Conservation (phyloP, 31 red algal species). For the Odonthalia washingtoniensis region DNA sequence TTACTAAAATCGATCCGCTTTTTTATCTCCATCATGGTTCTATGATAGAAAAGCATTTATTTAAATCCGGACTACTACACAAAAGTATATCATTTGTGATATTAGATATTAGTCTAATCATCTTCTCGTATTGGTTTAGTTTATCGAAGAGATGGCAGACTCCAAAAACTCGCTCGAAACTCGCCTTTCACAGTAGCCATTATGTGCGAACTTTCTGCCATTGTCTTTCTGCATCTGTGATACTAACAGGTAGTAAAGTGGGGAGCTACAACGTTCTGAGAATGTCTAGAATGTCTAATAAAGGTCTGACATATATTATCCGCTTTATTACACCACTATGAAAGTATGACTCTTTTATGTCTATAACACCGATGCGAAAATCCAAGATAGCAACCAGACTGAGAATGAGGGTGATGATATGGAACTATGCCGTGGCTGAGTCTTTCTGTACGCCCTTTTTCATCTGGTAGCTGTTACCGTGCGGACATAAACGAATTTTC, state of each 20-base stretch:
- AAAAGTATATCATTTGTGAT: background rate
- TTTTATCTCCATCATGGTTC: too few species aligned
- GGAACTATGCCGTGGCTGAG: too few species aligned
- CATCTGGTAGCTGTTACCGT: background rate
- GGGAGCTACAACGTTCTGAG: background rate
- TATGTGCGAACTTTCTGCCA: background rate
- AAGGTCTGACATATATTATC: background rate
- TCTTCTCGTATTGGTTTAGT: background rate
- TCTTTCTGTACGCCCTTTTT: background rate
- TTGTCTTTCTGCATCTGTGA: constrained; percentile 11
- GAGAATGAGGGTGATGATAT: background rate
- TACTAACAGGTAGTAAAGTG: background rate
- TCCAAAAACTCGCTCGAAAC: background rate
- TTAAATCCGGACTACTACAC: background rate
- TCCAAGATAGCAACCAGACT: background rate
- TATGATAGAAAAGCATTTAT: background rate
- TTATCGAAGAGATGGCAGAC: background rate
- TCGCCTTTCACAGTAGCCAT: background rate
- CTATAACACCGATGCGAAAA: background rate
- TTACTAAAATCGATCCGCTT: background rate
- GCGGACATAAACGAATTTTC: background rate
- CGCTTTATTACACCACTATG: constrained; percentile 8
- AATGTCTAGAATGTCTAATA: background rate
- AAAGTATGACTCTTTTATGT: constrained; percentile 2
- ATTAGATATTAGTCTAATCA: background rate